These are phyloP conservation scores for Lignosus rhinocerotis DNA, from an alignment of 1,284 basidiomycete genomes.

Conservation along the genomic window DNA sequence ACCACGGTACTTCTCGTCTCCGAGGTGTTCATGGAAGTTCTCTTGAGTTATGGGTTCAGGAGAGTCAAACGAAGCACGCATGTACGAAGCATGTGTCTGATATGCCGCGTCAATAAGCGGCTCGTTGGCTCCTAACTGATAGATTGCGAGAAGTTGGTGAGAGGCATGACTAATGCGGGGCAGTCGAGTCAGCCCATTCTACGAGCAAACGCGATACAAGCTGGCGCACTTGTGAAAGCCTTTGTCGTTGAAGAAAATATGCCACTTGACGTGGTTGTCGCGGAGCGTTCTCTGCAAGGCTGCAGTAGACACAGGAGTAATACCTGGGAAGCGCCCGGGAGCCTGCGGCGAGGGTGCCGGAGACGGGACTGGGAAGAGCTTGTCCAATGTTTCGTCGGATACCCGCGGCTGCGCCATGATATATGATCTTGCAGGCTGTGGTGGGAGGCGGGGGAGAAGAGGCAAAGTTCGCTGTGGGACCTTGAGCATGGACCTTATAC, in stretches of 20 bases:
- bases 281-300: conserved; percentile 48
- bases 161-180: conserved; percentile 43
- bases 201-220: background rate
- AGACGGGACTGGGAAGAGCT: conserved; percentile 22
- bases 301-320: conserved; percentile 45
- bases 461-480: background rate
- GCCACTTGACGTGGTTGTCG: conserved; percentile 57
- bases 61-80: conserved; percentile 41
- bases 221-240: conserved; percentile 55
- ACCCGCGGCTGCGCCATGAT: background rate
- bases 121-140: conserved; percentile 46
- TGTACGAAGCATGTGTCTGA: conserved; percentile 40
- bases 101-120: conserved; percentile 45
- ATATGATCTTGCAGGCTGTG: background rate
- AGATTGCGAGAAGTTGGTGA: conserved; percentile 53
- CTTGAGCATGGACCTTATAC: background rate
- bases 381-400: conserved; percentile 14
- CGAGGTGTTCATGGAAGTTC: conserved; percentile 50
- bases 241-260: conserved; percentile 61
- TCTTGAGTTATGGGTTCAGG: conserved; percentile 42
- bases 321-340: conserved; percentile 45
- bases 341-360: conserved; percentile 9
- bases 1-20: conserved; percentile 42
- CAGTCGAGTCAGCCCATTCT: background rate
- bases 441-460: background rate